Evolutionary conservation across 106 monocot genomes (phyloP).

Genomic region (Agapanthus africanus): DNA sequence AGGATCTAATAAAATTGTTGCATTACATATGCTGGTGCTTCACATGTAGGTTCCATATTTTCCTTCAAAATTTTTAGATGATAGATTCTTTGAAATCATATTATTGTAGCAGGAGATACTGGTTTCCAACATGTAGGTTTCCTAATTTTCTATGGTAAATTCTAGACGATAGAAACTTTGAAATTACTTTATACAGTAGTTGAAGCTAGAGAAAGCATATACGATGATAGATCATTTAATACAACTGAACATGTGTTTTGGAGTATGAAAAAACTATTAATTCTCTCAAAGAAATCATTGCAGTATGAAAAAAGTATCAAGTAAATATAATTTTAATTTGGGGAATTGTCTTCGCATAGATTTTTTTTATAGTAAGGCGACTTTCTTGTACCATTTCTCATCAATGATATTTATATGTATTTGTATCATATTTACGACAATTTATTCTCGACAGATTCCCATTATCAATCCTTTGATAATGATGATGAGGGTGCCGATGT

Average conservation of each 20-base stretch:
- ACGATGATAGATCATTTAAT: too few species aligned
- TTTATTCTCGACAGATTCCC: not conserved
- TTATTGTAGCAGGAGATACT: not conserved
- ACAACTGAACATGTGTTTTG: too few species aligned
- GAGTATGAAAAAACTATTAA: too few species aligned
- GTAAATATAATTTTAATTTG: too few species aligned
- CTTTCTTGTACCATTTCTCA: not conserved
- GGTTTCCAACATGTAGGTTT: not conserved
- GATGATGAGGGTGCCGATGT: not conserved
- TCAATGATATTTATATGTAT: not conserved
- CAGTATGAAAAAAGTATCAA: too few species aligned
- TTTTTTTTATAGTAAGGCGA: not conserved
- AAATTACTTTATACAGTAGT: too few species aligned
- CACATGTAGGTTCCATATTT: not conserved
- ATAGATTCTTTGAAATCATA: not conserved
- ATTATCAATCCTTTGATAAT: not conserved
- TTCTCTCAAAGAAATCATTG: too few species aligned
- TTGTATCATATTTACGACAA: not conserved
- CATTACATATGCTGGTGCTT: not conserved
- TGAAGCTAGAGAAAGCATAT: too few species aligned
- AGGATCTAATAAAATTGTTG: not conserved
- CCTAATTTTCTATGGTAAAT: not conserved
- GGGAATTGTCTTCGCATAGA: too few species aligned
- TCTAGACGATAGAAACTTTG: too few species aligned
- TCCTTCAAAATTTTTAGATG: not conserved